Percentiles rank a stretch among this genome's conserved stretches.
Evolutionary conservation across 2,329 filamentous ascomycete species (phyloP).

Genomic region (Trichophaea hybrida): DNA sequence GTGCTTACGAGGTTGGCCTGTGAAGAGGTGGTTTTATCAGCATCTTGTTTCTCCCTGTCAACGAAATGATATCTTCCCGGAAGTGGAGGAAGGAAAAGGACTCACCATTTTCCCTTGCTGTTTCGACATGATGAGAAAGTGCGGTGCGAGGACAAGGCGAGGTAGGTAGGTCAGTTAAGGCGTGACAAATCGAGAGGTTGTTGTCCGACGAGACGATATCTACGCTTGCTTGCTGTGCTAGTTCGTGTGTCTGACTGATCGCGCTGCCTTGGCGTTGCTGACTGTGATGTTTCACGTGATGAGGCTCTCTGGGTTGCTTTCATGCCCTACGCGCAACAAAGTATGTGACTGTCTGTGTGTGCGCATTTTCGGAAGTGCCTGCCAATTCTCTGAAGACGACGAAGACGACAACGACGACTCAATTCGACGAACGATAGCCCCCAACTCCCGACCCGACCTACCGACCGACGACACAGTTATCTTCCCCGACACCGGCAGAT

Average conservation of each 20-base stretch:
- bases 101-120: slow-evolving; percentile 99
- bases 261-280: too few relatives aligned
- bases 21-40: slow-evolving; percentile 41
- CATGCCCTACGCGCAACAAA: too few relatives aligned
- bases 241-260: too few relatives aligned
- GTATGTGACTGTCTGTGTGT: too few relatives aligned
- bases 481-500: slow-evolving; percentile 2
- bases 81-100: slow-evolving; percentile 31
- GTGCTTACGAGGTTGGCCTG: slow-evolving; percentile 58
- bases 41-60: slow-evolving; percentile 36
- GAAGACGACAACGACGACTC: too few relatives aligned
- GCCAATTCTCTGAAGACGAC: too few relatives aligned
- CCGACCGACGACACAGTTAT: slow-evolving; percentile 4
- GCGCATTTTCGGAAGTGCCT: too few relatives aligned
- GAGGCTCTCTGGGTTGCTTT: too few relatives aligned
- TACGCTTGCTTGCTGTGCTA: too few relatives aligned
- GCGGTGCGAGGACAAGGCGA: slow-evolving; percentile 3
- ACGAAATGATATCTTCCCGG: slow-evolving; percentile 35
- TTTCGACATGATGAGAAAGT: slow-evolving; percentile 51
- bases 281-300: too few relatives aligned
- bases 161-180: not conserved
- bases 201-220: not conserved
- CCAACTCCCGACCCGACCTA: slow-evolving; percentile 7
- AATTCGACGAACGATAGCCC: slow-evolving; percentile 7
- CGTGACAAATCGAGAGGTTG: not conserved